Evolutionary conservation across 352 stramenopile species (phyloP), one percentile per base, ranked within the genome.

Genomic region (Phytophthora macrochlamydospora): DNA sequence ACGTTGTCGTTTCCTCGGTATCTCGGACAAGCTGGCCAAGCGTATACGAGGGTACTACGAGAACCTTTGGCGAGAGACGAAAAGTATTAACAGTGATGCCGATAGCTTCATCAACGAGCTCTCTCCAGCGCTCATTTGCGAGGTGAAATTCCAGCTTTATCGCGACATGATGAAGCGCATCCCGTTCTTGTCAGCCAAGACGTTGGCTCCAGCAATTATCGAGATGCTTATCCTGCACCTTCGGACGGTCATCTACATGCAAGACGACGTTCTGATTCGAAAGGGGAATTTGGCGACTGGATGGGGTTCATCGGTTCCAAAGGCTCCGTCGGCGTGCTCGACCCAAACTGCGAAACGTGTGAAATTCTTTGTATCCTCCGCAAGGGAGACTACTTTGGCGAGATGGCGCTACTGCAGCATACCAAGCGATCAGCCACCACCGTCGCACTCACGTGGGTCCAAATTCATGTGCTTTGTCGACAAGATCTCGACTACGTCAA

Each of bases 241-340:
- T 30, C 79, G 82, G 14, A 90, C 83, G 0, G 83, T 90, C 14
- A 88, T 91, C 46, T 93, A 93, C 62, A 91, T 93, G 82, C 83
- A 92, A 62, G 85, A 91, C 38, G 85, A 92, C 44, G 78, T 93
- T 5, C 45, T 93, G 30, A 91, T 91, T 52, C 79, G 85, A 32
- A 92, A 92, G 54, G 81, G 85, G 85, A 93, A 51, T 85, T 82
- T 30, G 81, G 85, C 13, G 83, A 93, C 61, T 92, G 85, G 85
- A 93, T 93, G 85, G 85, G 85, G 7, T 92, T 93, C 51, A 91
- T 92, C 49, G 83, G 83, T 13, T 89, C 79, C 12, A 91, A 88
- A 62, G 85, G 83, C 1, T 79, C 74, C 1, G 82, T 91, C 3
- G 83, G 81, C 7, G 69, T 93, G n/a, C 65, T 93, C 3, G 84